Base-by-base conservation (phyloP, 768 basidiomycete genomes). In the Leccinum uliginosum region DNA sequence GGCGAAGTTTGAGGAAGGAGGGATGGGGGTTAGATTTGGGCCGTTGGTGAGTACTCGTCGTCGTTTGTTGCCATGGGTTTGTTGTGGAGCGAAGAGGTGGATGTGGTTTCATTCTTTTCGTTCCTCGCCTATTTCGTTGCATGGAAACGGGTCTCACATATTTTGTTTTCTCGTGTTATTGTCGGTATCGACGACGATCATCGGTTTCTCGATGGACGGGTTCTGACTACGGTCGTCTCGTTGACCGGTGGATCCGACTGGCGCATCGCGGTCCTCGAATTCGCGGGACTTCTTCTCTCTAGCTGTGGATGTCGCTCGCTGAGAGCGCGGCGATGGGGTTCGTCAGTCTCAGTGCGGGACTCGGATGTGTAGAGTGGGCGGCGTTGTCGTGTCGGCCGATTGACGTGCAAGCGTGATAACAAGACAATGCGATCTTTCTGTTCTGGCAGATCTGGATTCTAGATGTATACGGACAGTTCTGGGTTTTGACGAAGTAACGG, bases 141-240 rank as follows among this genome's bases (percentile, higher is more conserved):
- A n/a, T 27, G 24, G 26, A 7, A 47, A 9, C 46, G 24, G 9
- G 26, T 10, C 46, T 47, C 46, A 21, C 46, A 9, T 21, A 15
- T 23, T 46, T 3, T 14, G 6, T 4, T 9, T 24, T 43, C 19
- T 43, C 38, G 15, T 40, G 8, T 40, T n/a, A 17, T 4, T 10
- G n/a, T 40, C 38, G 38, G 9, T 4, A 17, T 40, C 17, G 38
- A n/a, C 38, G 38, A n/a, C 38, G 14, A 15, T 6, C 3, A 40
- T 14, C 9, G 9, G 71, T 62, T 90, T 86, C 50, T 87, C 83
- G 59, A 88, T 83, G 9, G 86, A 84, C 71, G 34, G 15, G 14
- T 34, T 34, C 32, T 14, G 32, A 34, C 32, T 7, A 34, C 15
- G 32, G 71, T 68, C 51, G 66, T 67, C 9, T 29, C 29, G 29